A percentile compares a stretch with the other conserved stretches of the same genome.
These are phyloP conservation scores for Ceratonia siliqua DNA, from an alignment of 306 rosid genomes.

Conservation along the genomic window DNA sequence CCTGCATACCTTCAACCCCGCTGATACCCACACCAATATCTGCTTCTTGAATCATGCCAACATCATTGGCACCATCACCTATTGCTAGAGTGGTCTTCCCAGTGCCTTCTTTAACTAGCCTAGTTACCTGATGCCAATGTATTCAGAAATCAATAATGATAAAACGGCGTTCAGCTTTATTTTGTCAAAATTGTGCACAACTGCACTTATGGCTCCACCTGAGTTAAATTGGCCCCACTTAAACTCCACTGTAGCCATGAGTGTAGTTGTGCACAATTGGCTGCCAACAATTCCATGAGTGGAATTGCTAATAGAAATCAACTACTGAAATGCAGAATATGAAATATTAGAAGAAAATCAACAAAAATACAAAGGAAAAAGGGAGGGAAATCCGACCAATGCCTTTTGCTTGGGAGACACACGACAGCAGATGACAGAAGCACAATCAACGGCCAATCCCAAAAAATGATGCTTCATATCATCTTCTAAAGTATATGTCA, in stretches of 20 bases:
- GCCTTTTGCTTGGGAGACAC: constrained; percentile 99
- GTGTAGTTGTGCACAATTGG: constrained; percentile 9
- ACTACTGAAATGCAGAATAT: constrained; percentile 22
- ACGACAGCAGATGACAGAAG: constrained; percentile 96
- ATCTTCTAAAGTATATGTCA: constrained; percentile 76
- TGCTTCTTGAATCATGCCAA: constrained; percentile 99
- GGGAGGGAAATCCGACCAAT: constrained; percentile 61
- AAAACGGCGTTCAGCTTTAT: constrained; percentile 7
- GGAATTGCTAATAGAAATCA: constrained; percentile 24
- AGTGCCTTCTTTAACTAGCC: constrained; percentile 95
- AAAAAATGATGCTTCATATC: constrained; percentile 85
- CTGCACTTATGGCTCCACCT: constrained; percentile 11
- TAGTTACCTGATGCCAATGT: constrained; percentile 66
- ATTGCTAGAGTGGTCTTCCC: constrained; percentile 91
- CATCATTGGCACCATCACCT: constrained; percentile 99
- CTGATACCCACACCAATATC: constrained; percentile 99
- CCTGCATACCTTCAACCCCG: constrained; percentile 99
- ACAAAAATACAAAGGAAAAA: constrained; percentile 10
- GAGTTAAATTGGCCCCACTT: not conserved
- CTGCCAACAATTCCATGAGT: constrained; percentile 17
- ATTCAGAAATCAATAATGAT: constrained; percentile 20
- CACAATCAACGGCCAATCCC: constrained; percentile 90
- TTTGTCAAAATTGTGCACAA: constrained; percentile 16
- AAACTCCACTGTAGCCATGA: constrained; percentile 21
- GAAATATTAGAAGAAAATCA: constrained; percentile 4